phyloP scores from a whole-genome alignment of 2,329 filamentous ascomycete species.

The Colletotrichum lupini region DNA sequence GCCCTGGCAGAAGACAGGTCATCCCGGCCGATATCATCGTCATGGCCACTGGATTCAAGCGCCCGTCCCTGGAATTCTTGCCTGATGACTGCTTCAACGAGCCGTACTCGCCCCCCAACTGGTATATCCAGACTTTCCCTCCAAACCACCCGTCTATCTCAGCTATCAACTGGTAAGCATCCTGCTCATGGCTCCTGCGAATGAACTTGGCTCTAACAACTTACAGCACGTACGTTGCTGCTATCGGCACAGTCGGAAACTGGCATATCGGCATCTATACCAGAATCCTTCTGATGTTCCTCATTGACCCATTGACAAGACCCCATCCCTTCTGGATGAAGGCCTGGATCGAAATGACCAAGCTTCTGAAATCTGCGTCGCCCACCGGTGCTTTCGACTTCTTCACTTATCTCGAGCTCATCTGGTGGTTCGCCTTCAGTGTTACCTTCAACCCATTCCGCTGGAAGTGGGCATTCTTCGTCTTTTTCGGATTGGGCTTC shows the following conservation, averaged over 20 bases:
- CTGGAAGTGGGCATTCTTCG: constrained; percentile 91
- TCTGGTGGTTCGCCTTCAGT: constrained; percentile 88
- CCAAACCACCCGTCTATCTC: constrained; percentile 78
- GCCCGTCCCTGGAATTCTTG: constrained; percentile 79
- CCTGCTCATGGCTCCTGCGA: neutral
- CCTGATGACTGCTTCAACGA: constrained; percentile 78
- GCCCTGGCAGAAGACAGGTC: constrained; percentile 73
- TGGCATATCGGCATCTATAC: constrained; percentile 94
- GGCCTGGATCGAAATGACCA: constrained; percentile 88
- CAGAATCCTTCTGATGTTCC: constrained; percentile 85
- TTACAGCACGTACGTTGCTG: constrained; percentile 80
- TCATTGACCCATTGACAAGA: constrained; percentile 80
- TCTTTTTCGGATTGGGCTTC: constrained; percentile 80
- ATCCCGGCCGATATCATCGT: constrained; percentile 82
- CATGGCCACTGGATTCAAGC: constrained; percentile 84
- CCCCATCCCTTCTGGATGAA: constrained; percentile 82
- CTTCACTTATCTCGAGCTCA: constrained; percentile 85
- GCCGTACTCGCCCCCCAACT: constrained; percentile 83
- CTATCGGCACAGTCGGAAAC: constrained; percentile 85
- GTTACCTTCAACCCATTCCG: constrained; percentile 85
- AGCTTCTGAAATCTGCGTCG: constrained; percentile 73
- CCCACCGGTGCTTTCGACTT: constrained; percentile 87
- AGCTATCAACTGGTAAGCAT: constrained; percentile 72
- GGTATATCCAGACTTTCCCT: constrained; percentile 90
- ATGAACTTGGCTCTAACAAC: neutral